Conservation (phyloP, 2,329 filamentous ascomycete species). For the Incumbomyces delicatus region DNA sequence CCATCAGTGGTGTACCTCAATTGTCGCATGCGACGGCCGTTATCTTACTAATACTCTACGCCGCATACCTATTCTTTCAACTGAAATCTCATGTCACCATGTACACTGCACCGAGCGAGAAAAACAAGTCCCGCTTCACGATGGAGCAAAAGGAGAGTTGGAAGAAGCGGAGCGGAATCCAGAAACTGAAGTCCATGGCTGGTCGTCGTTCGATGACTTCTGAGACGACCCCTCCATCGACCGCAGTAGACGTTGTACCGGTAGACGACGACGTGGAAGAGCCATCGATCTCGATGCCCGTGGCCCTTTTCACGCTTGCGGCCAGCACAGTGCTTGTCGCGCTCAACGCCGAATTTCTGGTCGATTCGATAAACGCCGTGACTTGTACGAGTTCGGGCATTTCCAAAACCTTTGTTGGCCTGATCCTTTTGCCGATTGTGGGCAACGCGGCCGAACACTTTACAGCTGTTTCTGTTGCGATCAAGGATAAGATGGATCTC, state of each 20-base stretch:
- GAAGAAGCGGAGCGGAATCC: background rate
- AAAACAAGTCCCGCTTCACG: constrained; percentile 51
- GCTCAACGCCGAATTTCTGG: constrained; percentile 60
- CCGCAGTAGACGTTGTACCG: constrained; percentile 28
- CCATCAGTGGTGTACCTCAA: constrained; percentile 11
- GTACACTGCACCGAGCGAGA: constrained; percentile 69
- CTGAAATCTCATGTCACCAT: constrained; percentile 72
- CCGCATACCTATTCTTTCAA: constrained; percentile 78
- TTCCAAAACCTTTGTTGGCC: constrained; percentile 52
- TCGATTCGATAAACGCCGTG: constrained; percentile 48
- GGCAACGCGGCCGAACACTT: constrained; percentile 59
- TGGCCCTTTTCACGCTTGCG: constrained; percentile 62
- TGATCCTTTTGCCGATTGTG: constrained; percentile 56
- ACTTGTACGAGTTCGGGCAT: constrained; percentile 37
- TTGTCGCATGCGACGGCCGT: constrained; percentile 45
- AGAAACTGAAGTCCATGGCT: background rate
- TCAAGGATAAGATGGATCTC: constrained; percentile 61
- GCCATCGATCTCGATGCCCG: constrained; percentile 61
- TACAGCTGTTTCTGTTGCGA: constrained; percentile 51
- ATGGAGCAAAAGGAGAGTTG: constrained; percentile 10
- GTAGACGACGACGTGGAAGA: constrained; percentile 63
- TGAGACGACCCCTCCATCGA: background rate
- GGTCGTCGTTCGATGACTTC: background rate
- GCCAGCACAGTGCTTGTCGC: constrained; percentile 71
- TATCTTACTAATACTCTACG: constrained; percentile 76